Conservation (phyloP, 208 protist species). For the Herpetomonas samuelpessoai region DNA sequence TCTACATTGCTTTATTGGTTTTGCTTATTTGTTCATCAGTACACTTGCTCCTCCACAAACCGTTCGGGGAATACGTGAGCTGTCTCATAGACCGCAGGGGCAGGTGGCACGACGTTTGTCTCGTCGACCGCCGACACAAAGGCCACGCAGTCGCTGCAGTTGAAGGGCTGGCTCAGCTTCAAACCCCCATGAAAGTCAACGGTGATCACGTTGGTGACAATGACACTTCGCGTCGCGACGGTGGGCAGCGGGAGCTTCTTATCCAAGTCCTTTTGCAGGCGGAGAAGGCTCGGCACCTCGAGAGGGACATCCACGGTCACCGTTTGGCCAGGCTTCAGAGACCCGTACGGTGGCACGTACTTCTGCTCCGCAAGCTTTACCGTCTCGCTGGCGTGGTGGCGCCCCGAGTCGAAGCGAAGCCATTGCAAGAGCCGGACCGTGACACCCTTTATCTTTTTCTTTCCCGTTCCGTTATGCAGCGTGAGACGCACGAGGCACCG, state of each 20-base stretch:
- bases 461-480: constrained; percentile 1
- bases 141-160: constrained; percentile 2
- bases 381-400: background rate
- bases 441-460: background rate
- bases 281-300: background rate
- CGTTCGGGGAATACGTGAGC: constrained; percentile 3
- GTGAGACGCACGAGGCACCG: background rate
- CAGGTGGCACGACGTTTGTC: background rate
- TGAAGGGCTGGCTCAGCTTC: constrained; percentile 5
- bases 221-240: background rate
- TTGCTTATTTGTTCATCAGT: too few species aligned
- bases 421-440: background rate
- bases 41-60: background rate
- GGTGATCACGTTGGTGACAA: constrained; percentile 1
- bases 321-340: background rate
- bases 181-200: background rate
- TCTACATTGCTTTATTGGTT: too few species aligned
- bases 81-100: background rate
- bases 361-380: background rate
- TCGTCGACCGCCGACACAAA: constrained; percentile 11
- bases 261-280: constrained; percentile 1
- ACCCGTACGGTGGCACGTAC: background rate
- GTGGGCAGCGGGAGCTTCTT: background rate
- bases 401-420: background rate
- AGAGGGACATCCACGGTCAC: background rate